A percentile compares a stretch with the other conserved stretches of the same genome.
Conservation (phyloP, 2,329 filamentous ascomycete species). For the Claviceps maximensis region DNA sequence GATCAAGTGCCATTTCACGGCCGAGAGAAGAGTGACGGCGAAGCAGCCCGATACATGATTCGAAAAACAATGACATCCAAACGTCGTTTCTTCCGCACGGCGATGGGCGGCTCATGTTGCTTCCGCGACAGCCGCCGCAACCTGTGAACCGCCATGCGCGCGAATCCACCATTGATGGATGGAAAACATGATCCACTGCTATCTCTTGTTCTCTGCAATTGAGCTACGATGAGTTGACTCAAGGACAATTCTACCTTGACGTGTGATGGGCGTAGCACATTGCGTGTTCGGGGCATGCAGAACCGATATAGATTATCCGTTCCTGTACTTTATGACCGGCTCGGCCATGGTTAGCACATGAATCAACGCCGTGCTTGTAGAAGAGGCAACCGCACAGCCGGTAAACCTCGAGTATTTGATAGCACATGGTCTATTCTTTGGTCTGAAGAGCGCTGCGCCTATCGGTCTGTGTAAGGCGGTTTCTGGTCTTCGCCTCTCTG, state of each 20-base stretch:
- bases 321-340: conserved; percentile 59
- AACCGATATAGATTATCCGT: conserved; percentile 70
- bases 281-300: conserved; percentile 44
- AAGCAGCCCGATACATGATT: neutral
- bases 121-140: neutral
- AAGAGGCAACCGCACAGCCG: conserved; percentile 80
- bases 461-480: neutral
- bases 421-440: conserved; percentile 53
- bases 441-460: neutral
- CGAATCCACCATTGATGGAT: conserved; percentile 21
- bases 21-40: too few relatives aligned
- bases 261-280: conserved; percentile 25
- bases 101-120: neutral
- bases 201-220: conserved; percentile 24
- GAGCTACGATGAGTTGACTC: conserved; percentile 42
- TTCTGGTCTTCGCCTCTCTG: neutral
- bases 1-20: too few relatives aligned
- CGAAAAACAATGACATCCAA: neutral
- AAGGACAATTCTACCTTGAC: conserved; percentile 30
- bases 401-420: conserved; percentile 74
- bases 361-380: conserved; percentile 75
- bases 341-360: conserved; percentile 62
- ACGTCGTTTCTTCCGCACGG: neutral
- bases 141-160: conserved; percentile 23
- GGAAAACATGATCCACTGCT: neutral